Base-by-base conservation (phyloP, 1,284 basidiomycete genomes). In the Ustilago curta region DNA sequence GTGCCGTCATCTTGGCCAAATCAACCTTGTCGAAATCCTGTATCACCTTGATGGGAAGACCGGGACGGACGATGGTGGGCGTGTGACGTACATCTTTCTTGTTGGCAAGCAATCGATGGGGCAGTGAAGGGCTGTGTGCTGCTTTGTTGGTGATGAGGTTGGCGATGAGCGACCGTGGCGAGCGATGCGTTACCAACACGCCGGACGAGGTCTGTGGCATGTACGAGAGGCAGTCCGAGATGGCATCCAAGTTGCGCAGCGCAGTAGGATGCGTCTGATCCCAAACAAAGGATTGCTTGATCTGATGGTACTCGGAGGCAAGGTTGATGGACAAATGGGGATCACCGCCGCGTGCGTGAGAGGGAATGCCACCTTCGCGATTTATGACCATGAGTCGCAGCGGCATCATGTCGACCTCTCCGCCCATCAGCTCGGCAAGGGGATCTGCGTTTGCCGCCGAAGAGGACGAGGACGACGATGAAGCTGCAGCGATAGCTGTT, bases 81-180 rank as follows among this genome's bases (percentile, higher is more conserved):
- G 95, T 97, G 79, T 97, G 91, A 2, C 90, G 89, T 0, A 93
- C 93, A 63, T 97, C 90, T 76, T 91, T 90, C 55, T 92, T 89
- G 82, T 93, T 92, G 72, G 93, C 91, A 31, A 99, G 88, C 9
- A 98, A 88, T 3, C 95, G 93, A 78, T 97, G 94, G 35, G 96
- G 95, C 27, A 99, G 88, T 66, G 93, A 95, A 2, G 96, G 97
- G 76, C 93, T 95, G 77, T 97, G 91, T 1, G 95, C 95, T 1
- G 97, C 97, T 84, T 96, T 97, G 87, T 99, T 99, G 51, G 97
- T 99, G 84, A 99, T 96, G 45, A 99, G 89, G 85, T 99, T 98
- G 47, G 91, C 96, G 78, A 99, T 98, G 68, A 99, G 90, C 2
- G 93, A 93, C 63, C 93, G 93, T 0, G 95, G 94, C 1, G 95